These are phyloP conservation scores for Metarhizium anisopliae DNA, from an alignment of 2,329 filamentous ascomycete species.

Conservation along the genomic window DNA sequence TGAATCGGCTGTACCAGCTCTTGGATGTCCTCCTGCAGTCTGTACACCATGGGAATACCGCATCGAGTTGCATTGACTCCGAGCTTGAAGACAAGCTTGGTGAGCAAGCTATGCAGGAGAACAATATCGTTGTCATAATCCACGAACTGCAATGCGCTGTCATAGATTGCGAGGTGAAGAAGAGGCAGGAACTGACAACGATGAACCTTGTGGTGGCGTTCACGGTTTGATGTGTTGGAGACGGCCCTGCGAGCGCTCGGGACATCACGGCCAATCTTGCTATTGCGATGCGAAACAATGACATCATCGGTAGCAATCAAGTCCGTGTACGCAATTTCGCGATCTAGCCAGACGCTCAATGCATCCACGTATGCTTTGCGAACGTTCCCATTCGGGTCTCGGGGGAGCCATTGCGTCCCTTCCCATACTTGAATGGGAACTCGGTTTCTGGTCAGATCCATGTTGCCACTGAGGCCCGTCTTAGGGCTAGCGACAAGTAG, in stretches of 20 bases:
- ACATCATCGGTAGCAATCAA: constrained; percentile 51
- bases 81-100: constrained; percentile 63
- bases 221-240: constrained; percentile 56
- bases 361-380: constrained; percentile 80
- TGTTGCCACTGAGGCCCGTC: constrained; percentile 47
- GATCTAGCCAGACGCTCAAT: constrained; percentile 71
- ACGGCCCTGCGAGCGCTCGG: constrained; percentile 52
- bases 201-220: constrained; percentile 40
- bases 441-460: constrained; percentile 59
- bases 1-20: constrained; percentile 54
- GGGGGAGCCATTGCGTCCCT: constrained; percentile 87
- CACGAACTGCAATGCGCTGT: constrained; percentile 68
- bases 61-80: constrained; percentile 74
- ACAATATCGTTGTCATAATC: constrained; percentile 67
- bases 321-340: constrained; percentile 65
- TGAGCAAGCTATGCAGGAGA: constrained; percentile 67
- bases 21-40: constrained; percentile 76
- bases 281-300: constrained; percentile 34
- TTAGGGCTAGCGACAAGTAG: constrained; percentile 70
- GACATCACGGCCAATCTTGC: constrained; percentile 31
- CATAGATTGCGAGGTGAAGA: constrained; percentile 81
- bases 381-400: constrained; percentile 69
- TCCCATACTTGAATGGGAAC: constrained; percentile 86
- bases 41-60: constrained; percentile 81
- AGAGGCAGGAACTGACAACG: constrained; percentile 70